Evolutionary conservation across 1,284 basidiomycete genomes (phyloP).

Genomic region (Pisolithus thermaeus): DNA sequence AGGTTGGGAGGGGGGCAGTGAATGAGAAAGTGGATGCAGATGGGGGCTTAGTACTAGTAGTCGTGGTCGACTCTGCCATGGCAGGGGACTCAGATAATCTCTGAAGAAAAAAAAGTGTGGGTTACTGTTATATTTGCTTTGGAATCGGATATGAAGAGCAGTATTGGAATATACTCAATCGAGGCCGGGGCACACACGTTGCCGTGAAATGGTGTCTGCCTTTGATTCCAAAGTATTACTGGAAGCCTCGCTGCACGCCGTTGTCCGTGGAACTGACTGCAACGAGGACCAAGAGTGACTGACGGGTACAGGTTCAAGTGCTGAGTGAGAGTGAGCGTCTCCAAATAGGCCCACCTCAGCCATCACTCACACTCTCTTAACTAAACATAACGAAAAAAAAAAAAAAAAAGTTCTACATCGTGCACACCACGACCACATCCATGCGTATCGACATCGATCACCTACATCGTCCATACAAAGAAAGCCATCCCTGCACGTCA

Average conservation of each 20-base stretch:
- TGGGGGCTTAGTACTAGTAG: constrained; percentile 16
- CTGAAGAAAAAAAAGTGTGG: constrained; percentile 3
- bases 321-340: too few species aligned
- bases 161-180: constrained; percentile 2
- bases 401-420: neutral
- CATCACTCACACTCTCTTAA: too few species aligned
- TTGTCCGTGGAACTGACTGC: constrained; percentile 3
- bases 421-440: constrained; percentile 3
- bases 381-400: too few species aligned
- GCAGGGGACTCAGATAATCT: constrained; percentile 2
- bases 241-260: constrained; percentile 3
- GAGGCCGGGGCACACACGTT: constrained; percentile 3
- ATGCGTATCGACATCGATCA: constrained; percentile 4
- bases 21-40: constrained; percentile 23
- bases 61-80: constrained; percentile 10
- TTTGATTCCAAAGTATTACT: too few species aligned
- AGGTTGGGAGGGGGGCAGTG: constrained; percentile 5
- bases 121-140: constrained; percentile 6
- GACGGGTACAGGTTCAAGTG: too few species aligned
- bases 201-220: neutral
- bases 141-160: constrained; percentile 13
- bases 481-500: neutral
- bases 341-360: too few species aligned
- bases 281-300: constrained; percentile 7
- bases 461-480: constrained; percentile 4